Conservation (phyloP, 2,329 filamentous ascomycete species). For the Pestalotiopsis sp. region DNA sequence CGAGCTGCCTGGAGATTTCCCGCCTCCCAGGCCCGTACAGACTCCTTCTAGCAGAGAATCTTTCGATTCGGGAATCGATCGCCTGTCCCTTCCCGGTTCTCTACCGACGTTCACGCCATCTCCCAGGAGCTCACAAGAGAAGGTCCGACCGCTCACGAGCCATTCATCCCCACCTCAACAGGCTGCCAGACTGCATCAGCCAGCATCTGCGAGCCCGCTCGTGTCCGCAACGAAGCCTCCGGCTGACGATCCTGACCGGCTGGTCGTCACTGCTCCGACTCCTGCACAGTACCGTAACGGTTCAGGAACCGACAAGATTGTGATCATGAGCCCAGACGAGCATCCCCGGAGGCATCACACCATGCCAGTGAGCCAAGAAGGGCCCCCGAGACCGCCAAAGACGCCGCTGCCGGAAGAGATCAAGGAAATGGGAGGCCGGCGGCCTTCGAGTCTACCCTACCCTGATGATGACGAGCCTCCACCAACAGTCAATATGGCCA, state of each 20-base stretch:
- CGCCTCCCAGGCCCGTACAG: conserved; percentile 37
- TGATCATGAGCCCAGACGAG: conserved; percentile 63
- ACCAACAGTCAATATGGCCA: conserved; percentile 81
- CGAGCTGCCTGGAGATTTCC: conserved; percentile 61
- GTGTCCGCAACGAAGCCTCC: conserved; percentile 24
- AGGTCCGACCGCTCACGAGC: conserved; percentile 37
- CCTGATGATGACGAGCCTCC: conserved; percentile 79
- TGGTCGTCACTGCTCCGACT: conserved; percentile 59
- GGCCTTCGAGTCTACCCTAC: conserved; percentile 65
- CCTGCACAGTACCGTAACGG: conserved; percentile 60
- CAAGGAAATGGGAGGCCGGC: conserved; percentile 29
- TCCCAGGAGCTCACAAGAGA: conserved; percentile 54
- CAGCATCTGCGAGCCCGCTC: conserved; percentile 21
- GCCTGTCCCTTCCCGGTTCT: conserved; percentile 41
- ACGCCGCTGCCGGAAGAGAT: conserved; percentile 66
- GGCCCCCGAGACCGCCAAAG: conserved; percentile 77
- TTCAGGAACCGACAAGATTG: conserved; percentile 69
- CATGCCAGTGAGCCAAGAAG: conserved; percentile 37
- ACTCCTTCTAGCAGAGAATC: conserved; percentile 52
- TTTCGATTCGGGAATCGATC: conserved; percentile 59
- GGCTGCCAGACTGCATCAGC: conserved; percentile 30
- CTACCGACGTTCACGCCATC: conserved; percentile 39
- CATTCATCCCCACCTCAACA: conserved; percentile 33
- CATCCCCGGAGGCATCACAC: conserved; percentile 45
- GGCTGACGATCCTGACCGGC: conserved; percentile 52